phyloP scores from a whole-genome alignment of 768 basidiomycete genomes.

The Suillus discolor region DNA sequence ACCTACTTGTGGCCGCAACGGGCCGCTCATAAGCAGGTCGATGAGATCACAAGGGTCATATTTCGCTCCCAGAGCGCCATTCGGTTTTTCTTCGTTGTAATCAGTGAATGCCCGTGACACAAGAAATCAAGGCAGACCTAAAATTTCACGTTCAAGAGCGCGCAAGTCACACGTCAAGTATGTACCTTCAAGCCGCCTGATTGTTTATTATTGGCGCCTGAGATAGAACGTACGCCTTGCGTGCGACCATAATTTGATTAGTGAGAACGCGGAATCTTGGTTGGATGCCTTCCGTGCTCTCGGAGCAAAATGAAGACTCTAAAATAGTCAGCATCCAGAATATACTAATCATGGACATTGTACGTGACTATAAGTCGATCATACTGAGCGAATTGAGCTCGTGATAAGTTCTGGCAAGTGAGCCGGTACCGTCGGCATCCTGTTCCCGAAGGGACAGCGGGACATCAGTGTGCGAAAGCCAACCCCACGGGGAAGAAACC shows the following conservation, averaged over 20 bases:
- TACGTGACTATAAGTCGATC: neutral
- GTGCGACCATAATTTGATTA: neutral
- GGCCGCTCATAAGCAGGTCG: neutral
- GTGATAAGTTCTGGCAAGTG: neutral
- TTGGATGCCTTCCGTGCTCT: neutral
- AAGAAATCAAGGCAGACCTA: neutral
- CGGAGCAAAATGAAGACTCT: neutral
- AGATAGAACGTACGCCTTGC: neutral
- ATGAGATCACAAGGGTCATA: slow-evolving; percentile 7
- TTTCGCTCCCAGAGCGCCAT: neutral
- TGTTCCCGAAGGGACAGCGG: neutral
- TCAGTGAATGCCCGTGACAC: neutral
- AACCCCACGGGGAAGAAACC: neutral
- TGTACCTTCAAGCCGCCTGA: neutral
- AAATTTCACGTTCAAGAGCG: neutral
- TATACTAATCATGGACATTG: neutral
- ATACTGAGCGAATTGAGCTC: neutral
- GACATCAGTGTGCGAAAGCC: neutral
- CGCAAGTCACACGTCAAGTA: neutral
- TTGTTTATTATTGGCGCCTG: slow-evolving; percentile 6
- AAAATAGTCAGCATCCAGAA: neutral
- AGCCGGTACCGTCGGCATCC: neutral
- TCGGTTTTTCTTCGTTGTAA: slow-evolving; percentile 3
- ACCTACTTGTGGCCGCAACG: slow-evolving; percentile 1
- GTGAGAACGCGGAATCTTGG: neutral